These are phyloP conservation scores for Arthrinium puccinioides DNA, from an alignment of 2,329 filamentous ascomycete genomes.

Conservation along the genomic window DNA sequence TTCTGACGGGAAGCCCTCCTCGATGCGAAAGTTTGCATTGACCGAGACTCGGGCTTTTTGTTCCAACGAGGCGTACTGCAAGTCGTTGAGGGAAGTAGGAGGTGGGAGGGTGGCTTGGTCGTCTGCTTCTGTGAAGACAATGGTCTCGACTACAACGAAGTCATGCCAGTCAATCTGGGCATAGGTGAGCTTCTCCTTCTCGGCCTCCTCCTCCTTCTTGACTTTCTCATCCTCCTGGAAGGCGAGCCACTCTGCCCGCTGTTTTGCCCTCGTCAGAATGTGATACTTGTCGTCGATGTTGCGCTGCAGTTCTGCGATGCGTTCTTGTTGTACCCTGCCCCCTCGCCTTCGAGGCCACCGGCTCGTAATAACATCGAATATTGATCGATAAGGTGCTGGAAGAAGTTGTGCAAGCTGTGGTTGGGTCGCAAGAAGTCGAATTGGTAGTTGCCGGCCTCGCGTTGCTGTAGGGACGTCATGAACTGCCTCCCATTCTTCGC, in stretches of 20 bases:
- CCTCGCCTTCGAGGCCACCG: constrained; percentile 58
- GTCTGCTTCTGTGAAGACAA: constrained; percentile 84
- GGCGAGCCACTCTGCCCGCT: constrained; percentile 81
- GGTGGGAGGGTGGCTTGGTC: constrained; percentile 80
- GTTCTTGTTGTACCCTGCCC: constrained; percentile 64
- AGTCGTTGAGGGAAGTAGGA: constrained; percentile 80
- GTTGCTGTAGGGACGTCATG: constrained; percentile 82
- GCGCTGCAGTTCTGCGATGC: constrained; percentile 63
- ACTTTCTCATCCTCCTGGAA: constrained; percentile 78
- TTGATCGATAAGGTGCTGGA: constrained; percentile 86
- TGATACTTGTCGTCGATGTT: constrained; percentile 76
- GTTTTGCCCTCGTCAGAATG: constrained; percentile 71
- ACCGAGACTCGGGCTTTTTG: constrained; percentile 90
- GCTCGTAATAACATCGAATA: constrained; percentile 74
- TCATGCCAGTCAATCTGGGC: constrained; percentile 97
- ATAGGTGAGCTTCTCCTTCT: constrained; percentile 69
- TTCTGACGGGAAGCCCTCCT: constrained; percentile 88
- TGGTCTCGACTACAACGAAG: constrained; percentile 92
- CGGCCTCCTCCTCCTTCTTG: constrained; percentile 81
- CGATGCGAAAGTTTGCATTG: constrained; percentile 73
- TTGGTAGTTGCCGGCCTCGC: constrained; percentile 84
- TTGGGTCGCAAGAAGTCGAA: constrained; percentile 95
- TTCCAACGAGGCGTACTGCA: constrained; percentile 90
- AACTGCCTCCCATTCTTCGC: constrained; percentile 89
- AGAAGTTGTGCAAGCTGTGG: constrained; percentile 94